Percentiles rank a stretch among this genome's conserved stretches.
Evolutionary conservation across 208 protist genomes (phyloP).

Genomic region (Leptomonas seymouri): DNA sequence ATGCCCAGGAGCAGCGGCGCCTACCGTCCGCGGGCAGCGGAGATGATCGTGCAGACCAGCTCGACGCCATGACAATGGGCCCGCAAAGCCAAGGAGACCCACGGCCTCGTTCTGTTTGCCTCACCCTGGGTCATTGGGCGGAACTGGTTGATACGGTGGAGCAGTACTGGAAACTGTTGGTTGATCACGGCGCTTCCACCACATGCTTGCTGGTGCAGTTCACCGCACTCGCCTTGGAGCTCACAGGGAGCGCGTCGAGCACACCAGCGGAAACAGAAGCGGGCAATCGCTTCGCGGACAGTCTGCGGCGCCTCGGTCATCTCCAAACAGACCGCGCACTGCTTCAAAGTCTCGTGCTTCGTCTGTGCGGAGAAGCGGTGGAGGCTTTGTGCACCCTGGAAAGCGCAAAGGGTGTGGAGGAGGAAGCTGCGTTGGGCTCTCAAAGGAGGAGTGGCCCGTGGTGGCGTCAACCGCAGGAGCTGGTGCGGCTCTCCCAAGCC

Average conservation of each 20-base stretch:
- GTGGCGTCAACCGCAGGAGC: constrained; percentile 34
- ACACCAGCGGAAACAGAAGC: constrained; percentile 18
- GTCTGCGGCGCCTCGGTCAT: constrained; percentile 28
- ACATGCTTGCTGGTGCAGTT: constrained; percentile 56
- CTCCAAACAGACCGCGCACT: constrained; percentile 38
- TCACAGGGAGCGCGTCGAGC: constrained; percentile 16
- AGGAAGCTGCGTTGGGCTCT: background rate
- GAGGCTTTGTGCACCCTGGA: constrained; percentile 13
- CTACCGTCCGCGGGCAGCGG: background rate
- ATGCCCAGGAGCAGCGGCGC: constrained; percentile 27
- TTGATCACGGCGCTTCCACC: constrained; percentile 34
- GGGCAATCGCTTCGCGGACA: constrained; percentile 12
- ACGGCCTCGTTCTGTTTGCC: background rate
- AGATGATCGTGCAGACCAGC: background rate
- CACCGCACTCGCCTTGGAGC: constrained; percentile 37
- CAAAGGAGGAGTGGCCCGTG: constrained; percentile 6
- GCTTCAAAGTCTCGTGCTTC: constrained; percentile 29
- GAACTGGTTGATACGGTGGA: constrained; percentile 48
- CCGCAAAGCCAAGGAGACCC: background rate
- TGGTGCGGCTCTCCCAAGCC: constrained; percentile 35
- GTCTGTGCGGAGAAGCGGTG: constrained; percentile 21
- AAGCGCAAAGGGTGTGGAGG: background rate
- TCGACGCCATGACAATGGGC: background rate
- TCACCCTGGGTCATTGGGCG: constrained; percentile 48
- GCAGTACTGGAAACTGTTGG: constrained; percentile 39